Evolutionary conservation across 2,329 filamentous ascomycete species (phyloP).

Genomic region (Ophiosphaerella narmari): DNA sequence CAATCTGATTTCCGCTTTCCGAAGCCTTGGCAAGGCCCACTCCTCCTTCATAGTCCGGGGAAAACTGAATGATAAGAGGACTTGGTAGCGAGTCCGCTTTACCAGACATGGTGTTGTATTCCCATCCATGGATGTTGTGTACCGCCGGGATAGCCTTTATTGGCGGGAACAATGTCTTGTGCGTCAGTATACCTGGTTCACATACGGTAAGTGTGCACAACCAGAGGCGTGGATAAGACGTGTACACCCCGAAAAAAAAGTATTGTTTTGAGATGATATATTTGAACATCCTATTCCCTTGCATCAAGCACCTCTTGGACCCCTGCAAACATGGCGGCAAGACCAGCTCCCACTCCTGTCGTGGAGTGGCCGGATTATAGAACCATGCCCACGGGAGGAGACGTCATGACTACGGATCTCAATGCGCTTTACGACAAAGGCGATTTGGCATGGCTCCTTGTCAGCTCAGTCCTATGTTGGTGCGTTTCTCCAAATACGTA

Average conservation of each 20-base stretch:
- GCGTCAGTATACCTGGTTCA: slow-evolving; percentile 7
- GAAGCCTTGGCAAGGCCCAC: slow-evolving; percentile 24
- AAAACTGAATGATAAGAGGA: slow-evolving; percentile 31
- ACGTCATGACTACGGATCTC: slow-evolving; percentile 52
- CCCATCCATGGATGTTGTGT: slow-evolving; percentile 14
- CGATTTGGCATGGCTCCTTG: slow-evolving; percentile 52
- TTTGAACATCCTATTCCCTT: neutral
- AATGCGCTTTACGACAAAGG: slow-evolving; percentile 55
- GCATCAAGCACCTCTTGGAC: neutral
- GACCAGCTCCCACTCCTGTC: slow-evolving; percentile 37
- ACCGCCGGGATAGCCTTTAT: slow-evolving; percentile 3
- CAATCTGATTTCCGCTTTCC: slow-evolving; percentile 24
- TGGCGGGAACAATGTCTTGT: slow-evolving; percentile 8
- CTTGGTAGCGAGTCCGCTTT: slow-evolving; percentile 15
- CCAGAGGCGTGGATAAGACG: slow-evolving; percentile 13
- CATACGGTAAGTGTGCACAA: neutral
- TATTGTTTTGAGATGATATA: neutral
- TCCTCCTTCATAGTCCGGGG: slow-evolving; percentile 17
- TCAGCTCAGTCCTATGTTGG: slow-evolving; percentile 38
- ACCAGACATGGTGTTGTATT: slow-evolving; percentile 18
- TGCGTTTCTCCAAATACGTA: slow-evolving; percentile 4
- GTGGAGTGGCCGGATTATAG: slow-evolving; percentile 52
- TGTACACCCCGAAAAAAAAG: slow-evolving; percentile 14
- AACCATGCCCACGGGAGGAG: slow-evolving; percentile 48
- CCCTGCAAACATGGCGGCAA: slow-evolving; percentile 25